Percentiles rank a stretch among this genome's conserved stretches.
Evolutionary conservation across 352 stramenopile species (phyloP).

Genomic region (Peronosclerospora sorghi): DNA sequence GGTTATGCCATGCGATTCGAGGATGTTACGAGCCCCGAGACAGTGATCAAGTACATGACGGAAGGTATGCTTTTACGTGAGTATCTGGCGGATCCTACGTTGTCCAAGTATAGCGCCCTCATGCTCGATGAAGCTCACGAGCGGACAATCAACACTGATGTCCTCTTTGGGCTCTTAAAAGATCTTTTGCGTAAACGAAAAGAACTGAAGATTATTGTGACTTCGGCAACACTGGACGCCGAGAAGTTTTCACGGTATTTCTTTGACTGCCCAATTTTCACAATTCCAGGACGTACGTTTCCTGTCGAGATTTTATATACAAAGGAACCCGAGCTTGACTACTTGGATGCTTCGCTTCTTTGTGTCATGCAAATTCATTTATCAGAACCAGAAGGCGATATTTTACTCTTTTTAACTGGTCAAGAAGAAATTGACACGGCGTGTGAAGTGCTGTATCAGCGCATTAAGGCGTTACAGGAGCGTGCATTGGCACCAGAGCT

Average conservation of each 20-base stretch:
- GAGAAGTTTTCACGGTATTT: conserved; percentile 98
- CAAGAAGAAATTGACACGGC: conserved; percentile 99
- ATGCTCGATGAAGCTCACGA: conserved; percentile 99
- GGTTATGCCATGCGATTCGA: conserved; percentile 89
- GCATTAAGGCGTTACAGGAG: conserved; percentile 94
- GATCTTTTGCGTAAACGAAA: conserved; percentile 73
- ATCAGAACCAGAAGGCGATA: conserved; percentile 95
- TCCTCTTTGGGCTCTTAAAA: conserved; percentile 95
- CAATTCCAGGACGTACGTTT: conserved; percentile 96
- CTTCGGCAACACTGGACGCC: conserved; percentile 93
- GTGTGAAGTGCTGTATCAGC: conserved; percentile 95
- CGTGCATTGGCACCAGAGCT: conserved; percentile 92
- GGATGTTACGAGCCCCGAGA: conserved; percentile 81
- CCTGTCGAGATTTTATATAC: conserved; percentile 98
- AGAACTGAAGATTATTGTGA: conserved; percentile 87
- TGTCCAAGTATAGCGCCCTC: conserved; percentile 91
- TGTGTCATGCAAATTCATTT: conserved; percentile 99
- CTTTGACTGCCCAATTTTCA: conserved; percentile 97
- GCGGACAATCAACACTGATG: conserved; percentile 96
- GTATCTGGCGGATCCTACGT: conserved; percentile 93
- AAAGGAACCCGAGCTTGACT: conserved; percentile 97
- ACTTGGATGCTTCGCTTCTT: conserved; percentile 95
- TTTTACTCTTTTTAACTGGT: conserved; percentile 98
- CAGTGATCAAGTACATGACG: conserved; percentile 99
- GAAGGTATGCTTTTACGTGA: conserved; percentile 99